These are phyloP conservation scores for button mushroom (Agaricus bisporus) DNA, from an alignment of 768 basidiomycete species.

Conservation along the genomic window DNA sequence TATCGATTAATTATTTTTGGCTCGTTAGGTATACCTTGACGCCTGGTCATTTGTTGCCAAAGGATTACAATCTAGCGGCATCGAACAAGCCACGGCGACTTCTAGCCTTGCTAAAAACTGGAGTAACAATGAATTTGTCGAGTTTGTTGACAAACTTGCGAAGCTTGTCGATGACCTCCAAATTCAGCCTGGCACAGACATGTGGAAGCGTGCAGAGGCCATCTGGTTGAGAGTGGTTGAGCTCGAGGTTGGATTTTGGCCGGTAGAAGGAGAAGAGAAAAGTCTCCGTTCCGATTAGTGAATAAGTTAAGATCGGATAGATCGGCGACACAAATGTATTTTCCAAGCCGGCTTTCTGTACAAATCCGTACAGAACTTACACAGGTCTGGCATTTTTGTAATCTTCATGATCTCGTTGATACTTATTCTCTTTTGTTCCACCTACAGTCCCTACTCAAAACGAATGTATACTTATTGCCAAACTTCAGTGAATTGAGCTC, in stretches of 20 bases:
- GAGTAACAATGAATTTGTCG: constrained; percentile 47
- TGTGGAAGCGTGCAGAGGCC: constrained; percentile 35
- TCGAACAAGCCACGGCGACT: constrained; percentile 22
- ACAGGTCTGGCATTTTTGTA: too few relatives aligned
- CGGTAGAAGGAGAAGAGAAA: constrained; percentile 31
- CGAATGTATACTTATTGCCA: too few relatives aligned
- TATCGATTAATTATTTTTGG: too few relatives aligned
- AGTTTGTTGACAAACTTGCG: constrained; percentile 46
- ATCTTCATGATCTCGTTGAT: too few relatives aligned
- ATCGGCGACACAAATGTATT: too few relatives aligned
- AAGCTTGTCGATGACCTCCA: constrained; percentile 39
- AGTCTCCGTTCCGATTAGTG: not conserved
- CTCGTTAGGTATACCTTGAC: constrained; percentile 55
- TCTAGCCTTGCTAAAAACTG: constrained; percentile 55
- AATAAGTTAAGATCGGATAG: too few relatives aligned
- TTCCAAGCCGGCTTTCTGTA: too few relatives aligned
- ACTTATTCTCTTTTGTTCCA: too few relatives aligned
- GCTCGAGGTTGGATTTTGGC: constrained; percentile 60
- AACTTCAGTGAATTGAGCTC: too few relatives aligned
- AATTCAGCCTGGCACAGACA: constrained; percentile 27
- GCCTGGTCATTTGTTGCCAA: constrained; percentile 54
- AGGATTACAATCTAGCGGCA: not conserved
- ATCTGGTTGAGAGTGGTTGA: constrained; percentile 57
- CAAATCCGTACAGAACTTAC: too few relatives aligned
- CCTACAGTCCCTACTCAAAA: too few relatives aligned